Evolutionary conservation across 2,329 filamentous ascomycete species (phyloP).

Genomic region (Aureobasidium sp.): DNA sequence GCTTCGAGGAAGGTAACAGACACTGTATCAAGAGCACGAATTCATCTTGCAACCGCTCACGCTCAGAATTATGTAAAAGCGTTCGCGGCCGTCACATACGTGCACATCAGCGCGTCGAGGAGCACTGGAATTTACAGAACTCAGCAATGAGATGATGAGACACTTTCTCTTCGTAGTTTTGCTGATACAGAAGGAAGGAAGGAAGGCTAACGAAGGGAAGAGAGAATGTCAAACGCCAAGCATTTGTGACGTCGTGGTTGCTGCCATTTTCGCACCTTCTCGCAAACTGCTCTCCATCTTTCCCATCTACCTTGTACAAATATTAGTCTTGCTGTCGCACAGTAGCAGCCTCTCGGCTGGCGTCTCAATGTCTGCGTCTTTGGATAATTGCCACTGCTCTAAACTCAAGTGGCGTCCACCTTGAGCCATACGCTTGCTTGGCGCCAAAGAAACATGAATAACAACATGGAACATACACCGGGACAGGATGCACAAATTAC

Average conservation of each 20-base stretch:
- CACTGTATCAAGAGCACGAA: too few species aligned
- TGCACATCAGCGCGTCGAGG: too few species aligned
- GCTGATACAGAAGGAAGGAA: too few species aligned
- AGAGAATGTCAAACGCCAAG: not conserved
- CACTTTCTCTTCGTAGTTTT: too few species aligned
- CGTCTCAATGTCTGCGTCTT: not conserved
- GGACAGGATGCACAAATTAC: not conserved
- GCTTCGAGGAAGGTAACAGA: too few species aligned
- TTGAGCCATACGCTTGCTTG: not conserved
- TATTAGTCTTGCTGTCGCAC: not conserved
- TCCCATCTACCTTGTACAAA: not conserved
- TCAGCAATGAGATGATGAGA: too few species aligned
- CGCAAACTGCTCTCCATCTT: not conserved
- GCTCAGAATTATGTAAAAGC: too few species aligned
- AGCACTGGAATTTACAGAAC: too few species aligned
- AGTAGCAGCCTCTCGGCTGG: not conserved
- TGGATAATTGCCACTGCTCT: not conserved
- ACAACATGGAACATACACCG: not conserved
- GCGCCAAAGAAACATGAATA: not conserved
- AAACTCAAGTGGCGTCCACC: conserved; percentile 11
- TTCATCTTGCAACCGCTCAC: too few species aligned
- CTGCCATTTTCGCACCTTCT: not conserved
- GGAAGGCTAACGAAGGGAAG: too few species aligned
- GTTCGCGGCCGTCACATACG: too few species aligned
- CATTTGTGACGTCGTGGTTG: not conserved